phyloP scores from a whole-genome alignment of 1,139 yeast genomes.

The Debaryomycetaceae sp. region DNA sequence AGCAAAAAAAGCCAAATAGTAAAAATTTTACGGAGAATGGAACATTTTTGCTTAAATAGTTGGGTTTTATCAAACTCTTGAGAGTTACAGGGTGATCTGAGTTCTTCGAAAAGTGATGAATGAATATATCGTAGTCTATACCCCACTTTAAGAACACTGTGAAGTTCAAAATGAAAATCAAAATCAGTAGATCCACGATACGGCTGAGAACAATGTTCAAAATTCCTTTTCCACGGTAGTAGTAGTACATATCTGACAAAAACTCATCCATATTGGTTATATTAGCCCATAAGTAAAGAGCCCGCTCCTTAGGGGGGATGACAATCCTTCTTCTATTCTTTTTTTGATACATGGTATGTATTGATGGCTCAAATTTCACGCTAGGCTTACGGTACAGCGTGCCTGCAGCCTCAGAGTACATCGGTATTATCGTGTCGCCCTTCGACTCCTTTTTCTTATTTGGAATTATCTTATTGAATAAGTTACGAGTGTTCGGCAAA shows the following conservation, averaged over 20 bases:
- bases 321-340: conserved; percentile 14
- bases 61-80: conserved; percentile 49
- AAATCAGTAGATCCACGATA: conserved; percentile 62
- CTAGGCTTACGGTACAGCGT: conserved; percentile 8
- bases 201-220: conserved; percentile 68
- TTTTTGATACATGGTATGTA: conserved; percentile 13
- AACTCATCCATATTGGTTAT: conserved; percentile 87
- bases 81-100: conserved; percentile 23
- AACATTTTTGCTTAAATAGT: conserved; percentile 51
- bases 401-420: conserved; percentile 6
- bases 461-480: conserved; percentile 3
- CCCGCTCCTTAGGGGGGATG: conserved; percentile 68
- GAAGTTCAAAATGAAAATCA: conserved; percentile 73
- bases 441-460: neutral
- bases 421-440: conserved; percentile 3
- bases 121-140: conserved; percentile 55
- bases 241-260: conserved; percentile 75
- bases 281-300: conserved; percentile 95
- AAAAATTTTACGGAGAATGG: conserved; percentile 55
- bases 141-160: conserved; percentile 83
- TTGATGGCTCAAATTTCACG: conserved; percentile 6
- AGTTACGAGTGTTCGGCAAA: conserved; percentile 7
- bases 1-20: conserved; percentile 58
- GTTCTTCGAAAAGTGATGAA: conserved; percentile 17
- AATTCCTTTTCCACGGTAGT: conserved; percentile 83